Conservation (phyloP, 768 basidiomycete species). For the Hebeloma cylindrosporum region DNA sequence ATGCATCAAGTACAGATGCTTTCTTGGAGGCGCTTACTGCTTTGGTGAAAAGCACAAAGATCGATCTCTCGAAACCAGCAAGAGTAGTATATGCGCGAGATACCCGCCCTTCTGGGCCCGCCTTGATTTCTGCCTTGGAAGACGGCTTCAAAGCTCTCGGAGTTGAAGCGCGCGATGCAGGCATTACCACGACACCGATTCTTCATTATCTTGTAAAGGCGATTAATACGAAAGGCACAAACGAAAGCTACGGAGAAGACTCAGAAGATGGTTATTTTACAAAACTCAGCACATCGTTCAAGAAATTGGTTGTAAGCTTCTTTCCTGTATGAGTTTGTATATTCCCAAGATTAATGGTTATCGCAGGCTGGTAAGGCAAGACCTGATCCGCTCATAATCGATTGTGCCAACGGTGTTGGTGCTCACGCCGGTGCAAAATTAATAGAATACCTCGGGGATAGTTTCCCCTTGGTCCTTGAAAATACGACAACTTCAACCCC, state of each 20-base stretch:
- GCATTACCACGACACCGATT: conserved; percentile 90
- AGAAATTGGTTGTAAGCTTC: conserved; percentile 76
- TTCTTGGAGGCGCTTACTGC: conserved; percentile 64
- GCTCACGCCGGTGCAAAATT: conserved; percentile 68
- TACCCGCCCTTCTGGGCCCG: conserved; percentile 84
- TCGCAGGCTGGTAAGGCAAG: conserved; percentile 58
- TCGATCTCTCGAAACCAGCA: conserved; percentile 78
- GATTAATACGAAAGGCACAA: conserved; percentile 82
- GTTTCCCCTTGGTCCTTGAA: conserved; percentile 62
- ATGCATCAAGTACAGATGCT: conserved; percentile 73
- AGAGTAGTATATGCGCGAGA: conserved; percentile 90
- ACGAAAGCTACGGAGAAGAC: conserved; percentile 77
- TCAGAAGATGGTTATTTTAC: conserved; percentile 80
- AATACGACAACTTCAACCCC: conserved; percentile 65
- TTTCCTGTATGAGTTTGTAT: background rate
- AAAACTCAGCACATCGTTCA: conserved; percentile 83
- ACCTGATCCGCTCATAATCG: conserved; percentile 68
- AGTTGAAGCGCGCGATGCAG: conserved; percentile 69
- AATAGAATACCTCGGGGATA: conserved; percentile 54
- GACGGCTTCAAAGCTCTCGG: conserved; percentile 79
- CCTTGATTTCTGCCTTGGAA: conserved; percentile 73
- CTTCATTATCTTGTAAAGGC: conserved; percentile 92
- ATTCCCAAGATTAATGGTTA: conserved; percentile 6
- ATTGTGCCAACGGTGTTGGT: conserved; percentile 99
- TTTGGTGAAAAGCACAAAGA: conserved; percentile 63